Evolutionary conservation across 1,284 basidiomycete species (phyloP).

Genomic region (Ceratobasidium sp.): DNA sequence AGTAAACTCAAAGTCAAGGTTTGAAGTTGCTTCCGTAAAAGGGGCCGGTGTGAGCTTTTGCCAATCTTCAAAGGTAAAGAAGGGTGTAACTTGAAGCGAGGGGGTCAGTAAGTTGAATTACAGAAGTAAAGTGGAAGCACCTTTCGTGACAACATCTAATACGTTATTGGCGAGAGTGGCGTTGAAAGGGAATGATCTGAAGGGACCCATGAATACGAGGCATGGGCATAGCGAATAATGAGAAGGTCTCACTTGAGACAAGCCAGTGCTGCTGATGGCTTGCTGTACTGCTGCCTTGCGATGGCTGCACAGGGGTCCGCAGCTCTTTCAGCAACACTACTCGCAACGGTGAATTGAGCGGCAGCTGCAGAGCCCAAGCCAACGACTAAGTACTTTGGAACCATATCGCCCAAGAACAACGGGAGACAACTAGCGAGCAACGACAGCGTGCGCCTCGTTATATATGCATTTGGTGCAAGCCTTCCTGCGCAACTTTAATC

Average conservation of each 20-base stretch:
- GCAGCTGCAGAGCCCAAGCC: neutral
- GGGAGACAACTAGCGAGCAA: too few relatives aligned
- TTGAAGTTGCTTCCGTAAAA: constrained; percentile 64
- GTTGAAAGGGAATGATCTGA: constrained; percentile 66
- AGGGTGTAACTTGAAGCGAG: constrained; percentile 55
- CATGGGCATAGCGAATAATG: neutral
- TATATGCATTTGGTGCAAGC: too few relatives aligned
- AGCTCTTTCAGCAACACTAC: neutral
- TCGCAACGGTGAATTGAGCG: neutral
- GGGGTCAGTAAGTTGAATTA: neutral
- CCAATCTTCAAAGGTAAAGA: constrained; percentile 69
- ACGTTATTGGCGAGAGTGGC: constrained; percentile 68
- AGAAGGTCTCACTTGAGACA: constrained; percentile 49
- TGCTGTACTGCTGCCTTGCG: constrained; percentile 57
- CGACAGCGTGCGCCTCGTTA: too few relatives aligned
- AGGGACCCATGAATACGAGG: neutral
- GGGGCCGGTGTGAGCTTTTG: constrained; percentile 64
- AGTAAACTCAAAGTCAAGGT: constrained; percentile 59
- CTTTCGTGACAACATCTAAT: constrained; percentile 43
- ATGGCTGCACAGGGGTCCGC: constrained; percentile 60
- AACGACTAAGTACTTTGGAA: neutral
- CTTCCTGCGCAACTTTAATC: too few relatives aligned
- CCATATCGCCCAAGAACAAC: neutral
- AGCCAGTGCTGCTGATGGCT: constrained; percentile 60
- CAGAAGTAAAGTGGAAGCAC: neutral